Evolutionary conservation across 495 filamentous ascomycete genomes (phyloP), one percentile per base, ranked within the genome.

Genomic region (Cairneyella variabilis): DNA sequence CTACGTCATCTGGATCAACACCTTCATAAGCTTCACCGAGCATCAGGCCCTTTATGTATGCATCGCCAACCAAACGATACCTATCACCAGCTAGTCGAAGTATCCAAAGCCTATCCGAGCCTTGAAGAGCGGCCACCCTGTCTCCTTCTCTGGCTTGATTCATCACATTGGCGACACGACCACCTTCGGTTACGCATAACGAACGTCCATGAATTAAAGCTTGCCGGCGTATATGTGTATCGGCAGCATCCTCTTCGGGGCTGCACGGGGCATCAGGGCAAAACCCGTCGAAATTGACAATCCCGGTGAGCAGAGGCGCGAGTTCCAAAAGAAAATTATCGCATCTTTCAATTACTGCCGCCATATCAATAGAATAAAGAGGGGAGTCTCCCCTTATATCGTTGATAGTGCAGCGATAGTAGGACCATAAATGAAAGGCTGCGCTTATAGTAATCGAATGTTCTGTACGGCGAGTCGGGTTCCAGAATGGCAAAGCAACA

Each of bases 1-100:
- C 36, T 1, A 38, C 36, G 5, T 38, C 36, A n/a, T 38, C 1
- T n/a, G 36, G 1, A 38, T 38, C 36, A 38, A 38, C 8, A 17
- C 36, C 36, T 11, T 38, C 36, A 12, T 38, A 38, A 38, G 36
- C 36, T 38, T 38, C 36, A 38, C 36, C 36, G 20, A 38, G 20
- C 36, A 38, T 38, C 36, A 38, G 3, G 12, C 36, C 36, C 14
- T 38, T 17, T 5, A 38, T 17, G 20, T 38, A 38, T 9, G 48
- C 48, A 16, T 51, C 48, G 10, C 48, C 48, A 17, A 51, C 25
- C 11, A 38, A 25, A n/a, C 25, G 20, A 30, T 42, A 51, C 37
- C 23, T 25, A 3, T 51, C 22, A 14, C 38, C 48, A 17, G 18
- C 37, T 5, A 26, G 36, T 12, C 48, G 10, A 16, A 51, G 37